These are phyloP conservation scores for Ailanthus altissimus DNA, from an alignment of 345 rosid species.

Conservation along the genomic window DNA sequence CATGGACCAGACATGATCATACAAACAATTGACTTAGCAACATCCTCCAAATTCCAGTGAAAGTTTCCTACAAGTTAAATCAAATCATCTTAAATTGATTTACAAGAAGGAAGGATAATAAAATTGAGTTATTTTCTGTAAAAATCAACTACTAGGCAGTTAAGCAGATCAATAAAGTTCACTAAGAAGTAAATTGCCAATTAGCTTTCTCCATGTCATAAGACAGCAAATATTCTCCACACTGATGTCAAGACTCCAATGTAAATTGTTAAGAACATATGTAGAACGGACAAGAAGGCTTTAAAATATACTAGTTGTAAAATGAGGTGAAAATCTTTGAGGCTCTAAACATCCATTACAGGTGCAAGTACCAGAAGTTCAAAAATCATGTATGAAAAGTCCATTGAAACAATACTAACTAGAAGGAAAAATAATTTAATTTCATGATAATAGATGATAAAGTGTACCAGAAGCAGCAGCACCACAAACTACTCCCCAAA, in stretches of 20 bases:
- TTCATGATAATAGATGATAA: not conserved
- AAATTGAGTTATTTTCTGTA: not conserved
- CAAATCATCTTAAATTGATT: constrained; percentile 11
- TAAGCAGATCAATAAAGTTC: not conserved
- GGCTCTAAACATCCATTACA: not conserved
- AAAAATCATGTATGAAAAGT: too few relatives aligned
- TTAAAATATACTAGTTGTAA: not conserved
- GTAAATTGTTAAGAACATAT: not conserved
- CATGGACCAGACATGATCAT: constrained; percentile 97
- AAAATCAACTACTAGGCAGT: not conserved
- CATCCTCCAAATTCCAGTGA: constrained; percentile 89
- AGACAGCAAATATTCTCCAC: not conserved
- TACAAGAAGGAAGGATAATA: not conserved
- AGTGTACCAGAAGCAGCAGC: constrained; percentile 96
- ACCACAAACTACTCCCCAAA: constrained; percentile 96
- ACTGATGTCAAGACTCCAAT: not conserved
- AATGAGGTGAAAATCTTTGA: not conserved
- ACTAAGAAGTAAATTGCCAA: not conserved
- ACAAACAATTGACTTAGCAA: constrained; percentile 87
- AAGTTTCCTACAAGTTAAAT: constrained; percentile 68
- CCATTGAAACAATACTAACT: not conserved
- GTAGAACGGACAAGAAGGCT: not conserved
- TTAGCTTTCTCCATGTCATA: not conserved
- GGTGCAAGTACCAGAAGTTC: not conserved
- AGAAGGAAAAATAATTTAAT: not conserved